Percentiles rank a stretch among this genome's conserved stretches.
phyloP scores from a whole-genome alignment of 148 eudicot species.

The Rhododendron ferrugineum region DNA sequence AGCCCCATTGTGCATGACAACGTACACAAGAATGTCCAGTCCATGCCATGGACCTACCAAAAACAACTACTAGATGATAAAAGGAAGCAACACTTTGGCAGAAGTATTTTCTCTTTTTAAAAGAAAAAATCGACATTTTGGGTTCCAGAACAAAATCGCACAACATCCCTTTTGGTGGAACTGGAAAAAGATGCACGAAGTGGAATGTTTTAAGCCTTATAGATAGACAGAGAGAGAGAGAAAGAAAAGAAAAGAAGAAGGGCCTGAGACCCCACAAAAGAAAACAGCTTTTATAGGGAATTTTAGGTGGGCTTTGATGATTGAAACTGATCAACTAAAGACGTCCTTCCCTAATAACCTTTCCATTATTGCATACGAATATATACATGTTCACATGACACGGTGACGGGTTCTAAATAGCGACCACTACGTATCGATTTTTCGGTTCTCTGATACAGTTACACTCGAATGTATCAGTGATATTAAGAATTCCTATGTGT shows the following conservation, averaged over 20 bases:
- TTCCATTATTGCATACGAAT: not conserved
- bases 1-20: constrained; percentile 16
- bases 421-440: not conserved
- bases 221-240: not conserved
- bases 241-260: constrained; percentile 6
- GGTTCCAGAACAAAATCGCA: constrained; percentile 38
- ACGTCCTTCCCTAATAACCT: constrained; percentile 7
- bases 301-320: constrained; percentile 20
- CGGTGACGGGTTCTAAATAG: too few species aligned
- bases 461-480: too few species aligned
- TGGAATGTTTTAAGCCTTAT: constrained; percentile 17
- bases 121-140: constrained; percentile 22
- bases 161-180: constrained; percentile 15
- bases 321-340: constrained; percentile 8
- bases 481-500: too few species aligned
- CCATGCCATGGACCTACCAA: constrained; percentile 23
- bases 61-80: constrained; percentile 8
- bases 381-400: not conserved
- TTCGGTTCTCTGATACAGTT: not conserved
- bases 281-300: constrained; percentile 25
- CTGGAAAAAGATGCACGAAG: constrained; percentile 20
- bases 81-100: constrained; percentile 26
- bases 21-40: not conserved
- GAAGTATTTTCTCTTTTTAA: not conserved
- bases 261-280: constrained; percentile 22